Percentiles rank a stretch among this genome's conserved stretches.
phyloP scores from a whole-genome alignment of 441 rosid species.

The Metrosideros polymorpha region DNA sequence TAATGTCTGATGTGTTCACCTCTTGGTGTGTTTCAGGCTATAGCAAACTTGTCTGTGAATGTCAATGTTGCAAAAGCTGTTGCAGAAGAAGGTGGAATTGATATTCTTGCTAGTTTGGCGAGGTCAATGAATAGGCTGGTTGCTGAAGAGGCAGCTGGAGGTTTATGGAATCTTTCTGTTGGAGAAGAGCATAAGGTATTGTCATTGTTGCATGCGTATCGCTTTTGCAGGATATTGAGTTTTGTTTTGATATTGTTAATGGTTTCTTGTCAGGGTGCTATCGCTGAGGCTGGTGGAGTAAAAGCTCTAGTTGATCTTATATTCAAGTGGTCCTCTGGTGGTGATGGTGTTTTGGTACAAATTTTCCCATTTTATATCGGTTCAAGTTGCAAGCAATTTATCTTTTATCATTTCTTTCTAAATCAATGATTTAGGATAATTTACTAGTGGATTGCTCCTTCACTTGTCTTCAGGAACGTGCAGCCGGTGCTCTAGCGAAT shows the following conservation, averaged over 20 bases:
- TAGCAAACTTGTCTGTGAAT: slow-evolving; percentile 93
- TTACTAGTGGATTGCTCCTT: background rate
- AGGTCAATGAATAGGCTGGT: slow-evolving; percentile 89
- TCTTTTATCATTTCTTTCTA: background rate
- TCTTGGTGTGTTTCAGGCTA: slow-evolving; percentile 40
- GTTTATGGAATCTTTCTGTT: slow-evolving; percentile 97
- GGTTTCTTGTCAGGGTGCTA: slow-evolving; percentile 49
- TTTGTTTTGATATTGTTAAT: slow-evolving; percentile 2
- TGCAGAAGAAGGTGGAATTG: slow-evolving; percentile 89
- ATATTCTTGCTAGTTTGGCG: slow-evolving; percentile 66
- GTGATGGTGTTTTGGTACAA: slow-evolving; percentile 88
- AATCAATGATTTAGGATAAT: background rate
- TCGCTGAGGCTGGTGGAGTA: slow-evolving; percentile 91
- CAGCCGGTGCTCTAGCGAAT: slow-evolving; percentile 98
- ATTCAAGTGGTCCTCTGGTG: slow-evolving; percentile 77
- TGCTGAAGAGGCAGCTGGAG: slow-evolving; percentile 99
- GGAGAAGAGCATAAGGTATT: slow-evolving; percentile 99
- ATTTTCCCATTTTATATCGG: slow-evolving; percentile 3
- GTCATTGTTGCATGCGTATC: background rate
- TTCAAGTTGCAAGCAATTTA: slow-evolving; percentile 3
- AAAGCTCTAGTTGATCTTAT: slow-evolving; percentile 93
- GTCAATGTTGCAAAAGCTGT: slow-evolving; percentile 88
- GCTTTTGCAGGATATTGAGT: background rate
- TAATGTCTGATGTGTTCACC: background rate
- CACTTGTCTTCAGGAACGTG: slow-evolving; percentile 67